Percentiles rank a stretch among this genome's conserved stretches.
These are phyloP conservation scores for Hypoxylon rubiginosum DNA, from an alignment of 2,329 filamentous ascomycete species.

Conservation along the genomic window DNA sequence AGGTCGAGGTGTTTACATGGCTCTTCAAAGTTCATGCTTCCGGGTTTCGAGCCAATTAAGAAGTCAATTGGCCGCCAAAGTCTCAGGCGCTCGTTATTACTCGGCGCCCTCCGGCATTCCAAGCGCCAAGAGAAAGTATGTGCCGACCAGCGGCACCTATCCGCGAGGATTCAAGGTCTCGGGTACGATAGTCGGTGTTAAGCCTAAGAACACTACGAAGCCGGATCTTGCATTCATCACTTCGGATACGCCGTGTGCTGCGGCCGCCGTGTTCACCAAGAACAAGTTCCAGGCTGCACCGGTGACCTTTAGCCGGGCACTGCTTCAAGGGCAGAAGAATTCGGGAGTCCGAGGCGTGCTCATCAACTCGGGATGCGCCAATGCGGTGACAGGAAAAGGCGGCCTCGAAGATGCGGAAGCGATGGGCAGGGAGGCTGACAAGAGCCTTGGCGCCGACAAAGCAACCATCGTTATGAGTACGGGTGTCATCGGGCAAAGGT, in stretches of 20 bases:
- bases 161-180: constrained; percentile 90
- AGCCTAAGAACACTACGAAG: constrained; percentile 90
- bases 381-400: constrained; percentile 93
- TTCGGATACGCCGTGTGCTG: constrained; percentile 87
- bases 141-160: constrained; percentile 87
- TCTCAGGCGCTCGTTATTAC: constrained; percentile 57
- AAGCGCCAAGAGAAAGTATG: constrained; percentile 87
- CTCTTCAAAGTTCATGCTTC: constrained; percentile 28
- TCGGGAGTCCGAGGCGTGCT: constrained; percentile 83
- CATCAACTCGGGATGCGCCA: constrained; percentile 96
- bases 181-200: constrained; percentile 92
- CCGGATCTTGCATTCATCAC: constrained; percentile 91
- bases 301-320: constrained; percentile 84
- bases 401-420: constrained; percentile 87
- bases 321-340: constrained; percentile 76
- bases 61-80: constrained; percentile 25
- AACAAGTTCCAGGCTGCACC: constrained; percentile 99
- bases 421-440: constrained; percentile 86
- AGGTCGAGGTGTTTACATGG: constrained; percentile 36
- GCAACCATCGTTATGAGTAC: constrained; percentile 97
- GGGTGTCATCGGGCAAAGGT: constrained; percentile 95
- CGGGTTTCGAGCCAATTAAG: constrained; percentile 33
- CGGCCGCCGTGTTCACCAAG: constrained; percentile 94
- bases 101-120: constrained; percentile 76
- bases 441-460: constrained; percentile 63